Base-by-base conservation (phyloP, 495 filamentous ascomycete species). In the Cryomyces minteri region DNA sequence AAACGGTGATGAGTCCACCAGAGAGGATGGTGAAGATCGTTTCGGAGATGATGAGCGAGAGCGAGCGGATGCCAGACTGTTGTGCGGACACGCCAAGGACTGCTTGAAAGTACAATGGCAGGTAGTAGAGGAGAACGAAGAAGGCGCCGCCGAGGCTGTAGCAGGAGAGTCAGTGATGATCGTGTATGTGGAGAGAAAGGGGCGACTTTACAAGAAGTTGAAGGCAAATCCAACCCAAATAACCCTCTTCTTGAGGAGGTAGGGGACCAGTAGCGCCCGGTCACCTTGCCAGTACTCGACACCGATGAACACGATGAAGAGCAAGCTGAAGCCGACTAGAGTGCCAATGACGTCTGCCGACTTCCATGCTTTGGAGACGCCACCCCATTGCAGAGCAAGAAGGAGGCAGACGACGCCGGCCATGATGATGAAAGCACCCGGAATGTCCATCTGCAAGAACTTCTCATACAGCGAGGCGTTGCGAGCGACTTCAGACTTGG, bases 371-470 rank as follows among this genome's bases (percentile, higher is more conserved):
- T 73, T 66, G 6, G 66, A 62, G 4, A 61, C 54, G 7, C 74
- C 78, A 4, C 76, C 79, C 65, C 68, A 82, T 56, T 83, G 72
- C 14, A 83, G 63, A 28, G 76, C 78, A 32, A 83, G 64, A 29
- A 82, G 54, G 32, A 78, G 56, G 52, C 65, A 74, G 32, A 77
- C 54, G 12, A 79, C 58, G 5, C 61, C 57, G 6, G 69, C 67
- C 18, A 81, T 63, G 38, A 80, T 51, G 33, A 73, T 57, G 0
- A 62, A 48, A 1, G 70, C 66, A 6, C 69, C 69, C 14, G 73
- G 41, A 5, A 73, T 57, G 55, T 72, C 79, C 47, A 79, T 60
- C 39, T 73, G 57, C 43, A 29, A 5, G 41, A 18, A 41, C 8
- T 11, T 48, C 28, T 8, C 18, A 25, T 25, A 25, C 18, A 25